Conservation (phyloP, 179 eudicot species). For the Spinacia oleracea region DNA sequence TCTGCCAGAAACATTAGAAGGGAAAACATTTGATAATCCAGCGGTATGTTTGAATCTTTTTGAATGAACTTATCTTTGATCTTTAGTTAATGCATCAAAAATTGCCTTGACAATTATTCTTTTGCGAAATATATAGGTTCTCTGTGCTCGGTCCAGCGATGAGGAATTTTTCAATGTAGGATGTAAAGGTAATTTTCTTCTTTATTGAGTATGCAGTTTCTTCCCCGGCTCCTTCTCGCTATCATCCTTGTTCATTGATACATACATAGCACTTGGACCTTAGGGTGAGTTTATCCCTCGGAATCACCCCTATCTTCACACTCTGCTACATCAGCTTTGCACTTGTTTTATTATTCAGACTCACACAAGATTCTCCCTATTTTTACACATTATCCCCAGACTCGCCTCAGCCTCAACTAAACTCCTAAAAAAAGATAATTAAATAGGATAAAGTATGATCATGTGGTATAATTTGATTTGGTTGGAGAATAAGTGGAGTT, state of each 20-base stretch:
- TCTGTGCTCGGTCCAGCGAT: conserved; percentile 79
- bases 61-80: conserved; percentile 3
- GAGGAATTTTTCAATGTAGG: conserved; percentile 74
- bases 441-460: too few species aligned
- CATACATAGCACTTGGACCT: neutral
- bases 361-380: too few species aligned
- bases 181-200: conserved; percentile 64
- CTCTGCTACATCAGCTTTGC: too few species aligned
- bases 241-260: neutral
- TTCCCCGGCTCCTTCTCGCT: neutral
- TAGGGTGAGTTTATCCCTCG: too few species aligned
- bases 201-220: neutral
- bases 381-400: too few species aligned
- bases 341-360: too few species aligned
- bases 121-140: conserved; percentile 50
- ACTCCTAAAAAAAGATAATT: too few species aligned
- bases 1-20: conserved; percentile 75
- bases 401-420: too few species aligned
- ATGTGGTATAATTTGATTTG: too few species aligned
- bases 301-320: too few species aligned
- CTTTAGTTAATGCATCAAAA: neutral
- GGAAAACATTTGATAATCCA: conserved; percentile 52
- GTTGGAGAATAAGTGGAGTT: too few species aligned
- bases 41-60: conserved; percentile 48
- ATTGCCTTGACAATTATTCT: neutral